Evolutionary conservation across 176 grass and related monocot genomes (phyloP).

Genomic region (Bonia amplexicaulis): DNA sequence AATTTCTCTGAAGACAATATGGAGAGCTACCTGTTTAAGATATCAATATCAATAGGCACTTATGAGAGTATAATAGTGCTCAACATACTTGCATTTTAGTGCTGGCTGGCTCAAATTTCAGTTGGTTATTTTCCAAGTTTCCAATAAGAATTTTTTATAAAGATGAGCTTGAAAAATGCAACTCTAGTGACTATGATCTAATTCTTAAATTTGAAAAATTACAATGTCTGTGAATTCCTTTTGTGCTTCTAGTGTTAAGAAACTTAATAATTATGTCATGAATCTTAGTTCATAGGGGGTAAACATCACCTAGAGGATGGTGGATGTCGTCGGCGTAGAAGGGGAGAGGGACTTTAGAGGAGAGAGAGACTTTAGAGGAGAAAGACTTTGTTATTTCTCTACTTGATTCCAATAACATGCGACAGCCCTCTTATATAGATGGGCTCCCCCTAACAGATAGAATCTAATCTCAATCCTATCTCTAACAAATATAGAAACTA

Average conservation of each 20-base stretch:
- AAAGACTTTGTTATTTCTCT: too few relatives aligned
- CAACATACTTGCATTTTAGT: not conserved
- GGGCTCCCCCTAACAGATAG: too few relatives aligned
- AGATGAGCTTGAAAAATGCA: not conserved
- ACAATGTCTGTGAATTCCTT: not conserved
- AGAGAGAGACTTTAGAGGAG: too few relatives aligned
- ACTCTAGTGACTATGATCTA: not conserved
- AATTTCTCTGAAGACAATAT: constrained; percentile 14
- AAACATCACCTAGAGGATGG: too few relatives aligned
- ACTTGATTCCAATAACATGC: too few relatives aligned
- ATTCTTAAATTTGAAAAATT: not conserved
- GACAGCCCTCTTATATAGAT: too few relatives aligned
- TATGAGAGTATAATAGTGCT: not conserved
- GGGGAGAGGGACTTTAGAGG: too few relatives aligned
- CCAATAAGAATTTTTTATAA: not conserved
- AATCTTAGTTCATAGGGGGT: too few relatives aligned
- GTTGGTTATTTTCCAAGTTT: not conserved
- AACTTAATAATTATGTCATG: not conserved
- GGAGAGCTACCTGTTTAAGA: constrained; percentile 4
- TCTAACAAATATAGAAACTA: too few relatives aligned
- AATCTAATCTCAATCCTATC: too few relatives aligned
- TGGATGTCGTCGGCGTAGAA: too few relatives aligned
- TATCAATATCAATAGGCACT: not conserved
- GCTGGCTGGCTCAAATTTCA: not conserved
- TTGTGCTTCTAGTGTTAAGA: not conserved